Conservation (phyloP, 2,329 filamentous ascomycete genomes). For the Stagonosporopsis vannaccii region DNA sequence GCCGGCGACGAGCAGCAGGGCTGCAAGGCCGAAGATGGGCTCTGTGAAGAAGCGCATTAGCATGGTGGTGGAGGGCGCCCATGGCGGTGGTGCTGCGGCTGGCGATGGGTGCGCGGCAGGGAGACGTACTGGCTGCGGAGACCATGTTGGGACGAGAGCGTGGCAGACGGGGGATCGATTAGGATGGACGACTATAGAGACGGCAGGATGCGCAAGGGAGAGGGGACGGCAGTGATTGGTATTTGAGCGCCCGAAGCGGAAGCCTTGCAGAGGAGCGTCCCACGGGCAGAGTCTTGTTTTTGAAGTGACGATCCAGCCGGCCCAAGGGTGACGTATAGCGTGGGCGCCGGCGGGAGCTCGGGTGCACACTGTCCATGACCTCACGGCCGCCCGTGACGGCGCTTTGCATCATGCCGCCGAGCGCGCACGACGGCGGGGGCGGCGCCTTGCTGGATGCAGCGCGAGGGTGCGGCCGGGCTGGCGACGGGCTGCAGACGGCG, state of each 20-base stretch:
- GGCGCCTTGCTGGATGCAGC: slow-evolving; percentile 14
- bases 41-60: slow-evolving; percentile 50
- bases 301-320: not conserved
- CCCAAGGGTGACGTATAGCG: slow-evolving; percentile 16
- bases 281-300: slow-evolving; percentile 18
- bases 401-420: slow-evolving; percentile 19
- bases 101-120: slow-evolving; percentile 3
- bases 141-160: slow-evolving; percentile 12
- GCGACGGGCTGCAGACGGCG: not conserved
- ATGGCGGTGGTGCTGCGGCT: not conserved
- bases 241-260: slow-evolving; percentile 16
- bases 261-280: not conserved
- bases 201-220: not conserved
- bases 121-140: slow-evolving; percentile 28
- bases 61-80: not conserved
- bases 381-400: not conserved
- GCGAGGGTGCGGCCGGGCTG: not conserved
- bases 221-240: slow-evolving; percentile 1
- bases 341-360: slow-evolving; percentile 3
- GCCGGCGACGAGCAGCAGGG: slow-evolving; percentile 68
- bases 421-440: slow-evolving; percentile 2
- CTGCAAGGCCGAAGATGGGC: slow-evolving; percentile 62
- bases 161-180: slow-evolving; percentile 1
- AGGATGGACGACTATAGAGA: not conserved
- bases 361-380: slow-evolving; percentile 5